Percentiles rank a stretch among this genome's conserved stretches.
Evolutionary conservation across 768 basidiomycete genomes (phyloP).

Genomic region (Amyloporia xantha): DNA sequence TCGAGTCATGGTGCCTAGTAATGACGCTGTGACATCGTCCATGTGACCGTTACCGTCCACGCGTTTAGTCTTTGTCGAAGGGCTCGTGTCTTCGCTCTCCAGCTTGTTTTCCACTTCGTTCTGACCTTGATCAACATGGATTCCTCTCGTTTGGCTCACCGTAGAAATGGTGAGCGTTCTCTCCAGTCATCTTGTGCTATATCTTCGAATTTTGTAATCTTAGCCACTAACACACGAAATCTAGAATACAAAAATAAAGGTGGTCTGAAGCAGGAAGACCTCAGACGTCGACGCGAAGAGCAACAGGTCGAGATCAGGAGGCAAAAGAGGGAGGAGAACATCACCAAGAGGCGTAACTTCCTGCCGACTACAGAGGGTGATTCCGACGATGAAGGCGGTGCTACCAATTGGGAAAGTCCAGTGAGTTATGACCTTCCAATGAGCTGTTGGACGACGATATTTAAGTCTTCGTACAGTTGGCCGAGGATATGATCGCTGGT

Average conservation of each 20-base stretch:
- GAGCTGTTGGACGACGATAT: conserved; percentile 8
- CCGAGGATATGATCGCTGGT: conserved; percentile 87
- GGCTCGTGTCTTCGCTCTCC: conserved; percentile 16
- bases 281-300: conserved; percentile 94
- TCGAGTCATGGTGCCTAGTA: too few species aligned
- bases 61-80: conserved; percentile 16
- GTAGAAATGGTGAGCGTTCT: conserved; percentile 54
- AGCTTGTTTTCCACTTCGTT: conserved; percentile 12
- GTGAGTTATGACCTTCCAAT: conserved; percentile 38
- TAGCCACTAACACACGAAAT: too few species aligned
- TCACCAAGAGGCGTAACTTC: conserved; percentile 95
- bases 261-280: conserved; percentile 84
- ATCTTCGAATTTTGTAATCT: conserved; percentile 7
- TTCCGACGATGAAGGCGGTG: conserved; percentile 86
- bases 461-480: conserved; percentile 42
- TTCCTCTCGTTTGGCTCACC: conserved; percentile 69
- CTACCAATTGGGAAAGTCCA: conserved; percentile 67
- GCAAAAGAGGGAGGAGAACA: conserved; percentile 98
- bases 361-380: conserved; percentile 67
- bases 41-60: conserved; percentile 18
- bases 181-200: background rate
- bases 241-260: conserved; percentile 90
- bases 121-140: conserved; percentile 23
- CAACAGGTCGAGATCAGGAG: conserved; percentile 98
- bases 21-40: conserved; percentile 1